A percentile compares a stretch with the other conserved stretches of the same genome.
Evolutionary conservation across 768 basidiomycete genomes (phyloP).

Genomic region (Phaffia tasmanica): DNA sequence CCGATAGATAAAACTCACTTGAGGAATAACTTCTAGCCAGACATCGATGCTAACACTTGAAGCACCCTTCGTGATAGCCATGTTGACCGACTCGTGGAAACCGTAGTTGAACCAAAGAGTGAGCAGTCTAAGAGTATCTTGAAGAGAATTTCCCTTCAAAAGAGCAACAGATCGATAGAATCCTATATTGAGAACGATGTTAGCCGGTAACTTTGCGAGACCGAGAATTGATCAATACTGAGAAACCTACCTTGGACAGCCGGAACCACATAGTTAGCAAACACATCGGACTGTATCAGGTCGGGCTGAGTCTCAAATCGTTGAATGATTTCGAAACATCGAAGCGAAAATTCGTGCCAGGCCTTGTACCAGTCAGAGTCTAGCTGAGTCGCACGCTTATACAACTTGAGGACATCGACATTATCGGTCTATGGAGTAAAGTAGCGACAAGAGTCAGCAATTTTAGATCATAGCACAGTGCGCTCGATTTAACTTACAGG

Average conservation of each 20-base stretch:
- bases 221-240: background rate
- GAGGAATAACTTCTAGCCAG: slow-evolving; percentile 97
- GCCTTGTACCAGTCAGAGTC: slow-evolving; percentile 98
- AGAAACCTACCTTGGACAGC: slow-evolving; percentile 65
- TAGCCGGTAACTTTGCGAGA: background rate
- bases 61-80: slow-evolving; percentile 78
- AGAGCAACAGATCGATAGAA: slow-evolving; percentile 93
- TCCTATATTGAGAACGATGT: slow-evolving; percentile 18
- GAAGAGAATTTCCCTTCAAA: slow-evolving; percentile 77
- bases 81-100: slow-evolving; percentile 73
- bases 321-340: slow-evolving; percentile 86
- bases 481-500: slow-evolving; percentile 44
- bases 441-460: slow-evolving; percentile 19
- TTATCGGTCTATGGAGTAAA: slow-evolving; percentile 52
- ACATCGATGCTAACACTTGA: slow-evolving; percentile 86
- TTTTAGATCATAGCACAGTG: background rate
- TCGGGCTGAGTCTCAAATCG: slow-evolving; percentile 57
- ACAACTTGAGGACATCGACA: slow-evolving; percentile 70
- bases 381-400: slow-evolving; percentile 74
- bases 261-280: slow-evolving; percentile 76
- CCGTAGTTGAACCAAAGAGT: slow-evolving; percentile 99
- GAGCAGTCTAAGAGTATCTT: slow-evolving; percentile 82
- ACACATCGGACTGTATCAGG: slow-evolving; percentile 49
- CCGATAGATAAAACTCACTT: slow-evolving; percentile 46
- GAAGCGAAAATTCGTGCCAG: slow-evolving; percentile 97